Base-by-base conservation (phyloP, 768 basidiomycete genomes). In the Macrolepiota fuliginosa region DNA sequence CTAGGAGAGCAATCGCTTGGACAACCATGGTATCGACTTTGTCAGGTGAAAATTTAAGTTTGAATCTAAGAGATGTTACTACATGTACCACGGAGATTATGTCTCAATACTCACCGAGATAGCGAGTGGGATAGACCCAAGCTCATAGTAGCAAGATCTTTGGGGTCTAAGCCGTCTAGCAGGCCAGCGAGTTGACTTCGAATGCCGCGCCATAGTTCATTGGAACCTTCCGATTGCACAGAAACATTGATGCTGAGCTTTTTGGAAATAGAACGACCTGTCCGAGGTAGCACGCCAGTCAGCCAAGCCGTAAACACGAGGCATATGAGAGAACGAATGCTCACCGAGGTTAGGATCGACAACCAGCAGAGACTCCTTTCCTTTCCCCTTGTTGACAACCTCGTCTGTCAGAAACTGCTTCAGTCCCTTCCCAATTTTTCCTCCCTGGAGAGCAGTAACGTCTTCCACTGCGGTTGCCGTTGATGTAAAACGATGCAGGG, bases 11-110 rank as follows among this genome's bases (percentile, higher is more conserved):
- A 70, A 99, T 98, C 6, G 97, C 97, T 77, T 99, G 97, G 17
- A 98, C 91, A 62, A 99, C 91, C 97, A 99, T 99, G 7, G 96
- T 98, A 72, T 99, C 97, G 51, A 99, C 96, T 77, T 98, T 98
- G 79, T 98, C 97, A 6, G 97, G 96, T 7, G 97, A 98, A 77
- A 99, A 98, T 77, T 99, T 99, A 68, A 99, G 84, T 82, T 98
- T 99, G 81, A 96, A 99, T 62, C 96, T 96, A 65, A 56, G 27
- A 45, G 22, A 52, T 12, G 15, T 63, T 19, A 49, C 27, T 12
- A 19, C 9, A 24, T 12, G n/a, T 9, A 19, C 1, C 11, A 12
- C 11, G 7, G n/a, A 53, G 25, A 19, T 13, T 32, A 4, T 27
- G 4, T 37, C 58, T 63, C 46, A 15, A 10, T 27, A 71, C 83